Evolutionary conservation across 2,329 filamentous ascomycete species (phyloP).

Genomic region (Beauveria rudraprayagi): DNA sequence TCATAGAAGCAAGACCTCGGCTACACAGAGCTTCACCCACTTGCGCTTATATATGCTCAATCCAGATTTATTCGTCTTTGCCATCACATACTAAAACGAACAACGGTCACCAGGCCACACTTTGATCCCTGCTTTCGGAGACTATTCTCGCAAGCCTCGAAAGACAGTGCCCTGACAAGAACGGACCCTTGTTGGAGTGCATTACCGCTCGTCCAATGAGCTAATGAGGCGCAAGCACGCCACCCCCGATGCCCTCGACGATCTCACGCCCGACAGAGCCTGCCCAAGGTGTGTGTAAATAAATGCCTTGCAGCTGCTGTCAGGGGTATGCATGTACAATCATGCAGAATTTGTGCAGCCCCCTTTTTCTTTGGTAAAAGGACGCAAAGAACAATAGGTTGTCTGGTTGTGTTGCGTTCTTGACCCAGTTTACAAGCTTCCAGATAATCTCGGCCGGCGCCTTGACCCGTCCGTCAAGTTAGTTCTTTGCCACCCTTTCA

Average conservation of each 20-base stretch:
- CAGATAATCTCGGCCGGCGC: not conserved
- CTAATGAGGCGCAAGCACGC: not conserved
- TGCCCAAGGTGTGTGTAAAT: not conserved
- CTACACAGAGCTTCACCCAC: not conserved
- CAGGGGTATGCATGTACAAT: not conserved
- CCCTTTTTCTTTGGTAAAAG: not conserved
- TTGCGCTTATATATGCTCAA: not conserved
- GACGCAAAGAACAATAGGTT: not conserved
- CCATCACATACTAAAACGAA: not conserved
- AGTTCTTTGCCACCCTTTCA: not conserved
- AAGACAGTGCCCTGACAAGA: not conserved
- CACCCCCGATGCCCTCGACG: not conserved
- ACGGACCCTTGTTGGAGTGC: not conserved
- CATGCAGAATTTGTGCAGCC: not conserved
- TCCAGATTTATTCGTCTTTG: not conserved
- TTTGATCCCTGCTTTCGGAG: not conserved
- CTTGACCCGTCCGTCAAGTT: not conserved
- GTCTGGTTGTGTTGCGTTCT: not conserved
- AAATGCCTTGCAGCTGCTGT: not conserved
- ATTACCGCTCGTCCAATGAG: not conserved
- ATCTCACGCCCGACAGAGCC: not conserved
- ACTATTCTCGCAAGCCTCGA: not conserved
- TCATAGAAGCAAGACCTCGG: not conserved
- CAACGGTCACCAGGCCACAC: not conserved
- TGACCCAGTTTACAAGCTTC: slow-evolving; percentile 1